A percentile compares a stretch with the other conserved stretches of the same genome.
These are phyloP conservation scores for Nicotiana otophora DNA, from an alignment of 257 asterid species.

Conservation along the genomic window DNA sequence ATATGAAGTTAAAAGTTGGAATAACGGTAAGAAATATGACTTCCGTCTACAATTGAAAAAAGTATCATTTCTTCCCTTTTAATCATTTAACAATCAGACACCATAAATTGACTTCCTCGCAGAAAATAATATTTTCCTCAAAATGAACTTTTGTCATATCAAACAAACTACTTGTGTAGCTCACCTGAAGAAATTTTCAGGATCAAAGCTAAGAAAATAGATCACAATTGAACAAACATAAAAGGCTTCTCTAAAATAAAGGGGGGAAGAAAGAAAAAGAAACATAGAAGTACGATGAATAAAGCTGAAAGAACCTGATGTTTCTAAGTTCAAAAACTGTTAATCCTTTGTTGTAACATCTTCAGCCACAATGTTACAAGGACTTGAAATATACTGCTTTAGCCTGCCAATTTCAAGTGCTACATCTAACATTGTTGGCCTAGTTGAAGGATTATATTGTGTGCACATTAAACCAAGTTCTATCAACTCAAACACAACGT, in stretches of 20 bases:
- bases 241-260: not conserved
- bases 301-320: not conserved
- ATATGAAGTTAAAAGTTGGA: no score
- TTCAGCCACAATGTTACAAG: constrained; percentile 26
- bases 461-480: constrained; percentile 71
- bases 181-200: not conserved
- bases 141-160: no score
- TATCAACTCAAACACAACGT: constrained; percentile 46
- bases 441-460: constrained; percentile 51
- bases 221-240: not conserved
- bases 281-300: no score
- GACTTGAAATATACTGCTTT: constrained; percentile 45
- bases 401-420: constrained; percentile 50
- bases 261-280: not conserved
- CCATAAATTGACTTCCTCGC: no score
- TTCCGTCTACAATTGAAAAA: no score
- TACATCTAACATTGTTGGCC: constrained; percentile 75
- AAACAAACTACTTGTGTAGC: not conserved
- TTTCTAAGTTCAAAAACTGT: not conserved
- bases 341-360: constrained; percentile 22
- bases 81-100: no score
- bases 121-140: no score
- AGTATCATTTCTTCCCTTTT: no score
- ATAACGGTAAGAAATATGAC: no score
- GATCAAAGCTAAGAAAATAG: not conserved